phyloP scores from a whole-genome alignment of 768 basidiomycete genomes.

The Rhizopogon rudus region DNA sequence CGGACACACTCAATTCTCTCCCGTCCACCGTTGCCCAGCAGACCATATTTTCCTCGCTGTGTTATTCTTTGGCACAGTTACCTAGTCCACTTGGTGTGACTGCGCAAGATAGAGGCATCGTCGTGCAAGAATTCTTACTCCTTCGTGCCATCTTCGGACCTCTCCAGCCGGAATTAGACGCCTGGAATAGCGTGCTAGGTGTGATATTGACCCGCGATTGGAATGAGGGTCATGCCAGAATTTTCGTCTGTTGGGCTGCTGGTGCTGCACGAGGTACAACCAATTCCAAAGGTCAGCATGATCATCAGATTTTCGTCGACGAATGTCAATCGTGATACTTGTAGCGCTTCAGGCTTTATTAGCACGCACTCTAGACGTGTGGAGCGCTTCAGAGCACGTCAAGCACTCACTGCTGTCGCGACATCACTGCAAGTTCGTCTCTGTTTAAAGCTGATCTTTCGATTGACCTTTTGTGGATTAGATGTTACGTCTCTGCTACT shows the following conservation, averaged over 20 bases:
- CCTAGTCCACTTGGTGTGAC: constrained; percentile 28
- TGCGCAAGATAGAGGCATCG: constrained; percentile 31
- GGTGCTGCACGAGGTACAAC: constrained; percentile 33
- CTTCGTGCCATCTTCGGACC: constrained; percentile 51
- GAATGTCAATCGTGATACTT: constrained; percentile 7
- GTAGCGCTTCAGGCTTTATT: constrained; percentile 44
- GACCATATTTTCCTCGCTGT: constrained; percentile 54
- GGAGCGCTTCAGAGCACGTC: constrained; percentile 76
- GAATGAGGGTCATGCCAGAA: constrained; percentile 51
- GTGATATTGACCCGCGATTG: constrained; percentile 56
- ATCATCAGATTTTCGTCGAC: not conserved
- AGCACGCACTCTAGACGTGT: constrained; percentile 48
- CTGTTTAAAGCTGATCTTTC: not conserved
- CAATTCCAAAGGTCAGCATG: constrained; percentile 21
- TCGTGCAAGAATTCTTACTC: constrained; percentile 52
- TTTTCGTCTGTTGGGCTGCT: constrained; percentile 69
- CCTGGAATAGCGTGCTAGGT: constrained; percentile 45
- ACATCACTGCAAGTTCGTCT: constrained; percentile 61
- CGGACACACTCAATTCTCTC: too few species aligned
- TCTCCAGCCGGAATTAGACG: constrained; percentile 36
- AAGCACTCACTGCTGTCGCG: constrained; percentile 70
- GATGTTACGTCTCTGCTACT: constrained; percentile 74
- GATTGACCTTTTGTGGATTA: constrained; percentile 23
- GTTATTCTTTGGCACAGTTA: constrained; percentile 38
- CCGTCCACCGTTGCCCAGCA: constrained; percentile 36